Percentiles rank a stretch among this genome's conserved stretches.
Evolutionary conservation across 768 basidiomycete species (phyloP).

Genomic region (Xerocomellus chrysenteron): DNA sequence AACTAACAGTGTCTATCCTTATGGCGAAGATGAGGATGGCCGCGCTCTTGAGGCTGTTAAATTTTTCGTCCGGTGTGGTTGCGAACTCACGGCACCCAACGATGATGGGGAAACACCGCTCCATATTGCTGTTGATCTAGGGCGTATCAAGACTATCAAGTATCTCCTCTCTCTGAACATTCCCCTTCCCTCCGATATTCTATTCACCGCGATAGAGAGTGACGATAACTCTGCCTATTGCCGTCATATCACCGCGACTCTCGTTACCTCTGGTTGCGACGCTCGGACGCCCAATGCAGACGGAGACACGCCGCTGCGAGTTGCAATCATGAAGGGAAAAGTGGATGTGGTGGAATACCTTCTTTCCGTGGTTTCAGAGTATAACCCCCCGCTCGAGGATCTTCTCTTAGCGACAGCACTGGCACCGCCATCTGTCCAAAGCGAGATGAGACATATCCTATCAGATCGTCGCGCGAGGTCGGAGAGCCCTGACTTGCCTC

Average conservation of each 20-base stretch:
- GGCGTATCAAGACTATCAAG: not conserved
- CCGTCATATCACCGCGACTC: not conserved
- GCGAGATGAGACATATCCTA: not conserved
- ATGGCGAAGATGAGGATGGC: not conserved
- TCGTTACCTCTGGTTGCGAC: constrained; percentile 1
- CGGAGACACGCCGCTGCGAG: not conserved
- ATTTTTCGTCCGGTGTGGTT: not conserved
- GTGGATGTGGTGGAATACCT: constrained; percentile 1
- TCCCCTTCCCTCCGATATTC: not conserved
- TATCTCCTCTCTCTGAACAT: not conserved
- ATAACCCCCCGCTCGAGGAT: not conserved
- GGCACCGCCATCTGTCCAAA: not conserved
- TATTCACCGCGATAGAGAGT: not conserved
- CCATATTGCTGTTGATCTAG: not conserved
- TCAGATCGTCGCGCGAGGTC: not conserved
- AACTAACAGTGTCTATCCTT: not conserved
- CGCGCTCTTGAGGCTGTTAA: not conserved
- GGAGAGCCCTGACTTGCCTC: not conserved
- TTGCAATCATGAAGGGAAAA: not conserved
- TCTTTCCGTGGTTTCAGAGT: not conserved
- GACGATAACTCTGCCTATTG: not conserved
- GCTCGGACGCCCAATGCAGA: not conserved
- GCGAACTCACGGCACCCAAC: not conserved
- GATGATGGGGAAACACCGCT: not conserved
- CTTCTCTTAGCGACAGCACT: not conserved